Base-by-base conservation (phyloP, 1,284 basidiomycete genomes). In the Sanguinoderma infundibulare region DNA sequence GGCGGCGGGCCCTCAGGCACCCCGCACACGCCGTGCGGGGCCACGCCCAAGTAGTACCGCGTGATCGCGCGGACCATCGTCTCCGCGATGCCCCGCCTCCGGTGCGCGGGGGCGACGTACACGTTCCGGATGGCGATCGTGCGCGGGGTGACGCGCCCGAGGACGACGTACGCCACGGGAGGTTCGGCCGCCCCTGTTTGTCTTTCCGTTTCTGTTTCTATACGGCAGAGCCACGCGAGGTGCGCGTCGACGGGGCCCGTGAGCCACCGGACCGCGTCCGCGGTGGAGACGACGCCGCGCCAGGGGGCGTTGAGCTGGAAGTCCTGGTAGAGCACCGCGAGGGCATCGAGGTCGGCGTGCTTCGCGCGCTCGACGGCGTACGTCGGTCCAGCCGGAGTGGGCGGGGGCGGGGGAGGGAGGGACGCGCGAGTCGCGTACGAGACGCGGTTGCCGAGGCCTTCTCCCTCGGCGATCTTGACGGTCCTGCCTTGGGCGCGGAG, bases 51-150 rank as follows among this genome's bases (percentile, higher is more conserved):
- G 54, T 67, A 69, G 55, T 64, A 69, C 32, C 71, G 66, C 20
- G 64, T 67, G 10, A 72, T 52, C 1, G 65, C 64, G 1, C 63
- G 38, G 5, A 72, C 70, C 65, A 74, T 62, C 5, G 66, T 60
- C 49, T 68, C 70, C 8, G 68, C 72, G 52, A 74, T 63, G 7
- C 72, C 72, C 53, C 64, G 65, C 30, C 69, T 59, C 10, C 72
- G 65, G 42, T 67, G 57, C 8, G 52, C 55, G 8, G 69, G 63
- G 0, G 52, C 38, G 20, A 73, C 69, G 53, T 67, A 74, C n/a
- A 72, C 69, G 53, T 71, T 69, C n/a, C 67, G 66, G 40, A 74
- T 64, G 32, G 70, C 68, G 20, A 71, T 65, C 5, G 71, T 72
- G 17, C 65, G 63, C 12, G 67, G 63, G 3, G 68, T 73, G 8